Percentiles rank a stretch among this genome's conserved stretches.
Evolutionary conservation across 441 rosid species (phyloP).

Genomic region (Gossypium aridum): DNA sequence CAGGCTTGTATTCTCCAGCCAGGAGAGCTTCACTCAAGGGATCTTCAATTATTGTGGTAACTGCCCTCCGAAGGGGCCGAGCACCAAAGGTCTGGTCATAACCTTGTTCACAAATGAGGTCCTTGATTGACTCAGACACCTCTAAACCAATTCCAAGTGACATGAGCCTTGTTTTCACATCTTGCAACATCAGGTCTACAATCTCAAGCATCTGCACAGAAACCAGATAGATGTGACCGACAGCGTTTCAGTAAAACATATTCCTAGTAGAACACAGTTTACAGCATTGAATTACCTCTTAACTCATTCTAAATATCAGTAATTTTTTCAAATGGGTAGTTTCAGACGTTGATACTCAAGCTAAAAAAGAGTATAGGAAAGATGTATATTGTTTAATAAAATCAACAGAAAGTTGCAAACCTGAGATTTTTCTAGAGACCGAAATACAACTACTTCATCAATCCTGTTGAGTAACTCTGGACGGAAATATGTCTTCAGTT

Average conservation of each 20-base stretch:
- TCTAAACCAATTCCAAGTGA: constrained; percentile 80
- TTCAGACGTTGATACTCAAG: neutral
- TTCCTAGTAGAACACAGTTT: neutral
- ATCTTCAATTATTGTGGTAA: constrained; percentile 72
- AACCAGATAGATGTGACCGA: neutral
- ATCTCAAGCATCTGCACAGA: constrained; percentile 71
- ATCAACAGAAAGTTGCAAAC: constrained; percentile 32
- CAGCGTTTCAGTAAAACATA: neutral
- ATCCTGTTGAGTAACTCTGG: constrained; percentile 74
- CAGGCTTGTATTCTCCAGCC: constrained; percentile 65
- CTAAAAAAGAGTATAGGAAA: neutral
- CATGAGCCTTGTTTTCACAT: constrained; percentile 68
- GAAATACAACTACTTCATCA: constrained; percentile 68
- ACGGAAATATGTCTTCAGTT: constrained; percentile 64
- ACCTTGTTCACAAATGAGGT: constrained; percentile 72
- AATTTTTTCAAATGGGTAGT: neutral
- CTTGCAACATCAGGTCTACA: constrained; percentile 75
- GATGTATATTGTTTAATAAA: neutral
- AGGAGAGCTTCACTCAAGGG: constrained; percentile 86
- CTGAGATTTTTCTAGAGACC: constrained; percentile 71
- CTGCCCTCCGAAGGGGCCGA: constrained; percentile 79
- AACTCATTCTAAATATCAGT: neutral
- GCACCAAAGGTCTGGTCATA: constrained; percentile 78
- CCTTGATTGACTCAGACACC: constrained; percentile 71
- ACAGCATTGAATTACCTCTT: neutral